Conservation (phyloP, 2,329 filamentous ascomycete genomes). For the Eurotiales sp. region DNA sequence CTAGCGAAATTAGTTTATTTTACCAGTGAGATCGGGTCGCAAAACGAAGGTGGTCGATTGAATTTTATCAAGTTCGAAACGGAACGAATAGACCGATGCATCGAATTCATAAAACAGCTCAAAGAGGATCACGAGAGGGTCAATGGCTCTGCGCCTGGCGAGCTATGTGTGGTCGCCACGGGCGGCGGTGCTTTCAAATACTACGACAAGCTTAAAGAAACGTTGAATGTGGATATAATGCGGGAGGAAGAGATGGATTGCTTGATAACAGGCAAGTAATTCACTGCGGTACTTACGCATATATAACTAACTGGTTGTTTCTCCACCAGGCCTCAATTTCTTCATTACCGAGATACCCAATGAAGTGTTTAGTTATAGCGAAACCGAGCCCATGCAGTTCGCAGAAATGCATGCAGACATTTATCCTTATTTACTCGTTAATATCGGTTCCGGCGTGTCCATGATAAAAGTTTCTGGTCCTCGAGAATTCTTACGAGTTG, state of each 20-base stretch:
- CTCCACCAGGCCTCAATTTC: conserved; percentile 79
- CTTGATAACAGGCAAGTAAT: conserved; percentile 72
- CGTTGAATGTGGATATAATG: conserved; percentile 80
- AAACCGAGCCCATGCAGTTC: conserved; percentile 86
- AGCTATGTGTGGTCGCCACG: conserved; percentile 90
- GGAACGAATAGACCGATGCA: conserved; percentile 86
- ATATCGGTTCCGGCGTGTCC: conserved; percentile 94
- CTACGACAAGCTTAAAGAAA: conserved; percentile 83
- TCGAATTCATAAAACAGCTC: conserved; percentile 83
- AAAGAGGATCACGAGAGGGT: conserved; percentile 75
- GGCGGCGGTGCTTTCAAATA: conserved; percentile 96
- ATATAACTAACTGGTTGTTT: background rate
- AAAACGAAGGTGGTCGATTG: conserved; percentile 78
- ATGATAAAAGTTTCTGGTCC: conserved; percentile 97
- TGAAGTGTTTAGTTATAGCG: conserved; percentile 96
- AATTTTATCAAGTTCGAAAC: conserved; percentile 98
- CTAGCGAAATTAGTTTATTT: conserved; percentile 97
- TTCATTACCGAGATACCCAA: conserved; percentile 97
- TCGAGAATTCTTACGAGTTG: conserved; percentile 80
- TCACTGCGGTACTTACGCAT: background rate
- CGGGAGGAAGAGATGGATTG: conserved; percentile 99
- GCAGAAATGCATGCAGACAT: conserved; percentile 72
- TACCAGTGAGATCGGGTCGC: conserved; percentile 76
- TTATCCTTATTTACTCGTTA: conserved; percentile 95
- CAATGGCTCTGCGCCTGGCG: conserved; percentile 65